Percentiles rank a stretch among this genome's conserved stretches.
Evolutionary conservation across 2,329 filamentous ascomycete species (phyloP).

Genomic region (Diplodia seriata): DNA sequence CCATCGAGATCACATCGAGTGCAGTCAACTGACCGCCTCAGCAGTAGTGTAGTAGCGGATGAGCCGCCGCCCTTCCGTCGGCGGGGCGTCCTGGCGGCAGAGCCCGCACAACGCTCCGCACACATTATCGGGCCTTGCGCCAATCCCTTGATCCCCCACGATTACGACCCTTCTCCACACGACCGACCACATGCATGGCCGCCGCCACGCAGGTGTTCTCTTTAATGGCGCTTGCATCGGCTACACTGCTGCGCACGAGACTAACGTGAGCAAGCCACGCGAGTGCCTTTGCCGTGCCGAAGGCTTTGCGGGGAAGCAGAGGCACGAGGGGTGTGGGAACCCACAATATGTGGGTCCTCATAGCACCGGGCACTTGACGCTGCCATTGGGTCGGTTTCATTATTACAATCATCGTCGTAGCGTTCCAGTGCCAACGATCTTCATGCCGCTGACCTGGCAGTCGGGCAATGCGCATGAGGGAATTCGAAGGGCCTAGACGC

Average conservation of each 20-base stretch:
- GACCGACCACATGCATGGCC: neutral
- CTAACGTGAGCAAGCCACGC: conserved; percentile 7
- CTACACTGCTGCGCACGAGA: neutral
- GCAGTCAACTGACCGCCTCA: neutral
- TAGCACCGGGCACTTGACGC: neutral
- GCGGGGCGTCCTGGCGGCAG: conserved; percentile 6
- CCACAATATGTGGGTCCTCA: conserved; percentile 10
- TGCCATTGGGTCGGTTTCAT: conserved; percentile 23
- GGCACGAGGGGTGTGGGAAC: neutral
- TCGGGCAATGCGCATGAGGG: neutral
- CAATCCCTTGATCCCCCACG: neutral
- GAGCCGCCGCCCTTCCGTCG: neutral
- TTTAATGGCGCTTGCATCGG: conserved; percentile 18
- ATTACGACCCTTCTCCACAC: neutral
- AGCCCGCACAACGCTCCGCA: conserved; percentile 19
- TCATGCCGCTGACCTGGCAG: conserved; percentile 4
- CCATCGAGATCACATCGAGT: neutral
- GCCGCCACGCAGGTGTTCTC: neutral
- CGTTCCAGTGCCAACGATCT: neutral
- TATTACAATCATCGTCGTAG: conserved; percentile 19
- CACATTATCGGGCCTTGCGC: neutral
- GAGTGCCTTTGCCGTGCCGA: neutral
- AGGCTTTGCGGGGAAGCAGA: conserved; percentile 11
- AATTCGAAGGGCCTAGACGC: conserved; percentile 2
- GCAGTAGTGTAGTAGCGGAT: neutral